Conservation (phyloP, 176 grass and related monocot species). For the Aechmea fasciata region DNA sequence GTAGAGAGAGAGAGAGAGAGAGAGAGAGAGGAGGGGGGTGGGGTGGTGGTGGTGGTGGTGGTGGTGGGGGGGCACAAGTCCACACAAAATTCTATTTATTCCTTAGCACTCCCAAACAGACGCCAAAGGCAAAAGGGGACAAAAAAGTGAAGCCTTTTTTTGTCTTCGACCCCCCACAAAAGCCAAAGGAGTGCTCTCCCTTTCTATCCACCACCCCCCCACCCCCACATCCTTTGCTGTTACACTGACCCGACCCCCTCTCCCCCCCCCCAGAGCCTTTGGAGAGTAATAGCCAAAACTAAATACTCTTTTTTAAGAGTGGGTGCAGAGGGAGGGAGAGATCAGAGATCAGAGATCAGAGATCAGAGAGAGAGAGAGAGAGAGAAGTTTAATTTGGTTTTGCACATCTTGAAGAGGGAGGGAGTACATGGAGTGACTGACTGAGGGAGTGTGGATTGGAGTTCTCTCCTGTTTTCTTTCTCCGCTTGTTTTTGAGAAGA, state of each 20-base stretch:
- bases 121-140: constrained; percentile 35
- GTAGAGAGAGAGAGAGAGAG: background rate
- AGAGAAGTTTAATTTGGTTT: background rate
- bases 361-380: background rate
- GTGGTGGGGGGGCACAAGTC: background rate
- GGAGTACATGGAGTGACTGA: too few relatives aligned
- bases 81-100: constrained; percentile 27
- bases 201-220: background rate
- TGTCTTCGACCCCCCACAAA: background rate
- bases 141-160: constrained; percentile 35
- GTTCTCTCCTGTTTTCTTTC: too few relatives aligned
- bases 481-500: too few relatives aligned
- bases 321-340: background rate
- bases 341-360: background rate
- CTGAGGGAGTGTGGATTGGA: too few relatives aligned
- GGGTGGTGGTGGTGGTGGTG: too few relatives aligned
- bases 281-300: too few relatives aligned
- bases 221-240: background rate
- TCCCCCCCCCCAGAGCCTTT: background rate
- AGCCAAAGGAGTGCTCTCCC: background rate
- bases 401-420: background rate
- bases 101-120: constrained; percentile 13
- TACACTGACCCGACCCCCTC: too few relatives aligned
- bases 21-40: too few relatives aligned
- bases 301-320: too few relatives aligned